Conservation (phyloP, 140 eudicot species). For the Stevia rebaudiana region DNA sequence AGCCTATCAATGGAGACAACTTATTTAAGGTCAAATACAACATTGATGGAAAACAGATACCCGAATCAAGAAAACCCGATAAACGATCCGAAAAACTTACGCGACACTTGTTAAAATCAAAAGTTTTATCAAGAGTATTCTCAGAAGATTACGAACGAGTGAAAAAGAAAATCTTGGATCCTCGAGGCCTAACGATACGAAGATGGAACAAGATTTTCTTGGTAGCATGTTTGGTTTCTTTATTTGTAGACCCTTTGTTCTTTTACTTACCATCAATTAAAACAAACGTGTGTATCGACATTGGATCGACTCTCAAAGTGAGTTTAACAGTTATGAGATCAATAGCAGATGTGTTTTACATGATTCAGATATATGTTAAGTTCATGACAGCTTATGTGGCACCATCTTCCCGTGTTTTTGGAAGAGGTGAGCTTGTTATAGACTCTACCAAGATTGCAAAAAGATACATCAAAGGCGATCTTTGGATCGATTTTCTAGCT, state of each 20-base stretch:
- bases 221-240: conserved; percentile 75
- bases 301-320: conserved; percentile 55
- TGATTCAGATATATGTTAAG: conserved; percentile 57
- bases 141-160: conserved; percentile 83
- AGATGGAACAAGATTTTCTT: conserved; percentile 84
- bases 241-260: conserved; percentile 85
- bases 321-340: conserved; percentile 64
- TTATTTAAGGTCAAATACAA: conserved; percentile 44
- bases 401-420: conserved; percentile 93
- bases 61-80: conserved; percentile 38
- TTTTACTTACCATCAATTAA: conserved; percentile 64
- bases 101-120: conserved; percentile 47
- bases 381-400: conserved; percentile 83
- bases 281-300: conserved; percentile 50
- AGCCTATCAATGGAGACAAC: conserved; percentile 30
- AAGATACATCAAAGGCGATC: conserved; percentile 43
- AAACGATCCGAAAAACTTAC: conserved; percentile 28
- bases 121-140: conserved; percentile 82
- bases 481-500: conserved; percentile 67
- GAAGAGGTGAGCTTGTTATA: conserved; percentile 93
- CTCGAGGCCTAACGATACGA: conserved; percentile 50
- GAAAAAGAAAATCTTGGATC: conserved; percentile 75
- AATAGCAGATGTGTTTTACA: conserved; percentile 58
- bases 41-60: conserved; percentile 41
- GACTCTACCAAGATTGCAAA: conserved; percentile 58